A percentile compares a stretch with the other conserved stretches of the same genome.
Evolutionary conservation across 2,329 filamentous ascomycete genomes (phyloP).

Genomic region (Pseudocercospora vitis): DNA sequence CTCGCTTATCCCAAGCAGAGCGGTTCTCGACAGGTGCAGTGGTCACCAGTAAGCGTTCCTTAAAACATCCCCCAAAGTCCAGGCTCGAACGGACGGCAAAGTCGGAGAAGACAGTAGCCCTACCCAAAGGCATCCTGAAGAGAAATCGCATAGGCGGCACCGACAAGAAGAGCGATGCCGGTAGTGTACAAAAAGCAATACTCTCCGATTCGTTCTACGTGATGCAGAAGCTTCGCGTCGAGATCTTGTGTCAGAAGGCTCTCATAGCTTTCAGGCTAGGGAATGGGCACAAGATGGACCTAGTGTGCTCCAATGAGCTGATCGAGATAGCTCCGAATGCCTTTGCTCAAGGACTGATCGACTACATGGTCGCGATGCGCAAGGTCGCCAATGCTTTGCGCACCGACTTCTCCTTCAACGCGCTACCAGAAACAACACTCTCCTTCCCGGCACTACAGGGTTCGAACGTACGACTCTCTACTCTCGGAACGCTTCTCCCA

Average conservation of each 20-base stretch:
- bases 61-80: not conserved
- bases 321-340: constrained; percentile 10
- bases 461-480: constrained; percentile 3
- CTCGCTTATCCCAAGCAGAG: constrained; percentile 6
- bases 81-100: not conserved
- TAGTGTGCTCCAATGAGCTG: constrained; percentile 6
- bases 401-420: constrained; percentile 54
- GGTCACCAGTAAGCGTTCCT: not conserved
- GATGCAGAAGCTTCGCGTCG: constrained; percentile 17
- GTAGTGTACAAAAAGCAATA: not conserved
- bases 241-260: constrained; percentile 15
- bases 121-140: constrained; percentile 7
- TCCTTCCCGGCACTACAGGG: constrained; percentile 69
- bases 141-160: not conserved
- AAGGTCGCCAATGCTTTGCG: constrained; percentile 51
- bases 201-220: constrained; percentile 17
- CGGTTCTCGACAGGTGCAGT: not conserved
- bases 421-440: constrained; percentile 78
- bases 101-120: not conserved
- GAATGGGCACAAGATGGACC: not conserved
- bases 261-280: constrained; percentile 14
- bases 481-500: not conserved
- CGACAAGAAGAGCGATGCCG: not conserved
- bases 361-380: constrained; percentile 18
- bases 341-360: constrained; percentile 13